Conservation (phyloP, 2,329 filamentous ascomycete species). For the Trichoderma gracile region DNA sequence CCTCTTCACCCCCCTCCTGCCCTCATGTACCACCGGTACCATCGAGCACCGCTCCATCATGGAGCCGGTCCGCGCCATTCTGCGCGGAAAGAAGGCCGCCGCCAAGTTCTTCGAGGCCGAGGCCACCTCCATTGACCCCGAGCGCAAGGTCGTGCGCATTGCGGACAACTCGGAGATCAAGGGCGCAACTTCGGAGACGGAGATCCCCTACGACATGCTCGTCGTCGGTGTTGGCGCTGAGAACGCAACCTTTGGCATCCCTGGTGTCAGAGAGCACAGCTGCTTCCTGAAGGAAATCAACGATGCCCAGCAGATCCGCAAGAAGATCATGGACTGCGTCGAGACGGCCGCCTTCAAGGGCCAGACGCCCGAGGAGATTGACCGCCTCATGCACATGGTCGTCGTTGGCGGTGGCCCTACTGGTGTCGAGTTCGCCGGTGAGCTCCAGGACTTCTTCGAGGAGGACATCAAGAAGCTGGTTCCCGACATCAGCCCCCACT, state of each 20-base stretch:
- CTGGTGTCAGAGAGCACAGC: constrained; percentile 89
- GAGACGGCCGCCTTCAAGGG: constrained; percentile 99
- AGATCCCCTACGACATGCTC: constrained; percentile 97
- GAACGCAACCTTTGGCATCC: constrained; percentile 98
- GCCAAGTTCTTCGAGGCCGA: constrained; percentile 99
- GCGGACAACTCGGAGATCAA: constrained; percentile 92
- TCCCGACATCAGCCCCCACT: constrained; percentile 89
- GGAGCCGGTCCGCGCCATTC: constrained; percentile 96
- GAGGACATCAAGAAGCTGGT: constrained; percentile 98
- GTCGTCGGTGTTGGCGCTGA: constrained; percentile 96
- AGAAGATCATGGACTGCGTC: constrained; percentile 99
- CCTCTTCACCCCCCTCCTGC: constrained; percentile 95
- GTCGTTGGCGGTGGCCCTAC: constrained; percentile 92
- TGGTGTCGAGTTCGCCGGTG: constrained; percentile 96
- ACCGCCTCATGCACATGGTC: constrained; percentile 97
- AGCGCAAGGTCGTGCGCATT: constrained; percentile 84
- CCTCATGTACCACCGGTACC: constrained; percentile 94
- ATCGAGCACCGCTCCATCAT: constrained; percentile 99
- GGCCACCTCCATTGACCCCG: constrained; percentile 90
- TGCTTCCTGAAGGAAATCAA: constrained; percentile 98
- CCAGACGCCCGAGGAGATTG: constrained; percentile 81
- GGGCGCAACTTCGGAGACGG: constrained; percentile 76
- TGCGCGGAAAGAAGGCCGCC: constrained; percentile 88
- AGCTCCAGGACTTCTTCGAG: constrained; percentile 98
- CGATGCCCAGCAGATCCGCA: constrained; percentile 94